phyloP scores from a whole-genome alignment of 805 yeast genomes.

The Candida jianshihensis region DNA sequence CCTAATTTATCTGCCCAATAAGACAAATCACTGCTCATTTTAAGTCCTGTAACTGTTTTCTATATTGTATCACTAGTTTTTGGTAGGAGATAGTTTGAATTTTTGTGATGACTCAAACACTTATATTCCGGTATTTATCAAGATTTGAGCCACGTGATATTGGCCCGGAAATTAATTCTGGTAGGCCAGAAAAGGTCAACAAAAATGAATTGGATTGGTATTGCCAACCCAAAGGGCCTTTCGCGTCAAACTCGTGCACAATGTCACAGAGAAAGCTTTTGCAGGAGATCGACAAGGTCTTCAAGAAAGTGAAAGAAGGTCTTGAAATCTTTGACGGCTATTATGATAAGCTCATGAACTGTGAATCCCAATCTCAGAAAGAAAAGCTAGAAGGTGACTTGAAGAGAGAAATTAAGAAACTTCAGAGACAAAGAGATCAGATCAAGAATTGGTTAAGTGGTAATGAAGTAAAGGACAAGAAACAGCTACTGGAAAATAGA shows the following conservation, averaged over 20 bases:
- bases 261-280: constrained; percentile 43
- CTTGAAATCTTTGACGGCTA: constrained; percentile 76
- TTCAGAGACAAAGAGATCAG: constrained; percentile 91
- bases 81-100: too few relatives aligned
- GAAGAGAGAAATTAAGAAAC: constrained; percentile 89
- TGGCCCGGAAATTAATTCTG: too few relatives aligned
- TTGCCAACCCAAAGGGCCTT: too few relatives aligned
- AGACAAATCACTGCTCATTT: constrained; percentile 20
- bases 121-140: too few relatives aligned
- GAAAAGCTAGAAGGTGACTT: constrained; percentile 90
- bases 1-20: constrained; percentile 63
- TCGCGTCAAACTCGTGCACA: too few relatives aligned
- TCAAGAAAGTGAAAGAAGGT: constrained; percentile 90
- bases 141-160: neutral
- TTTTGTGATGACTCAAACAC: neutral
- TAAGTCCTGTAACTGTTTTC: too few relatives aligned
- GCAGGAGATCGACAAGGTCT: constrained; percentile 85
- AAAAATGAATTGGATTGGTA: too few relatives aligned
- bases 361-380: constrained; percentile 82
- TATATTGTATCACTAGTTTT: too few relatives aligned
- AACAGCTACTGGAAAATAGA: constrained; percentile 70
- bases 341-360: constrained; percentile 74
- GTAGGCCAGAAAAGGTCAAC: too few relatives aligned
- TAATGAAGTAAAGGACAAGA: constrained; percentile 86
- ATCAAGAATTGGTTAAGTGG: constrained; percentile 92